phyloP scores from a whole-genome alignment of 2,329 filamentous ascomycete species.

The Talaromyces sp. region DNA sequence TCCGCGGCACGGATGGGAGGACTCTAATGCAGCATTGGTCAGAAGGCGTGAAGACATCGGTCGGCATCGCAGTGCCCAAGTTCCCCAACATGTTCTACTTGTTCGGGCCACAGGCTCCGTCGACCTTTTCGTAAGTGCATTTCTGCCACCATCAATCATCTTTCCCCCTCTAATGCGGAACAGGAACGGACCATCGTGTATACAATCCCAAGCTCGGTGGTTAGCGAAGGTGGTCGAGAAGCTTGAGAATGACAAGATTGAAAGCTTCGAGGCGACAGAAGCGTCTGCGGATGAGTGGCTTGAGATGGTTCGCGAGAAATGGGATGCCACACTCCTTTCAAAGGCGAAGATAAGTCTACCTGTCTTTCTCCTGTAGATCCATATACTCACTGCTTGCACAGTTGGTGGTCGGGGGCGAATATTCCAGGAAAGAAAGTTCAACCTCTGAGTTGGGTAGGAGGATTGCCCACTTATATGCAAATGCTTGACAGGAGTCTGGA shows the following conservation, averaged over 20 bases:
- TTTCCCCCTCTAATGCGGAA: background rate
- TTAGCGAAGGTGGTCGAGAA: background rate
- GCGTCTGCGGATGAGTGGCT: background rate
- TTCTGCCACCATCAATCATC: background rate
- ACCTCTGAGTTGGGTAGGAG: constrained; percentile 3
- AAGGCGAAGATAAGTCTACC: background rate
- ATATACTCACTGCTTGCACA: background rate
- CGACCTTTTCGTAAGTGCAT: background rate
- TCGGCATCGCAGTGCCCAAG: background rate
- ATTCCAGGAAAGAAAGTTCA: constrained; percentile 4
- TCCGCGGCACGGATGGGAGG: background rate
- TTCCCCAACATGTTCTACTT: constrained; percentile 7
- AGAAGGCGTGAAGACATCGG: background rate
- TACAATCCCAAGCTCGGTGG: background rate
- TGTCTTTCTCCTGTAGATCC: background rate
- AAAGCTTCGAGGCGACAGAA: background rate
- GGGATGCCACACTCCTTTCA: background rate
- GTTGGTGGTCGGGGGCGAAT: constrained; percentile 6
- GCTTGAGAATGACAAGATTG: background rate
- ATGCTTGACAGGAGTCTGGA: background rate
- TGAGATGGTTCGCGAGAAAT: background rate
- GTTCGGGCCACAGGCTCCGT: constrained; percentile 3
- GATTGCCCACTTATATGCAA: background rate
- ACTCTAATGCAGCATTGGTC: constrained; percentile 1
- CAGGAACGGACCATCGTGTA: background rate